phyloP scores from a whole-genome alignment of 2,329 filamentous ascomycete species.

The Stagonosporopsis rhizophila region DNA sequence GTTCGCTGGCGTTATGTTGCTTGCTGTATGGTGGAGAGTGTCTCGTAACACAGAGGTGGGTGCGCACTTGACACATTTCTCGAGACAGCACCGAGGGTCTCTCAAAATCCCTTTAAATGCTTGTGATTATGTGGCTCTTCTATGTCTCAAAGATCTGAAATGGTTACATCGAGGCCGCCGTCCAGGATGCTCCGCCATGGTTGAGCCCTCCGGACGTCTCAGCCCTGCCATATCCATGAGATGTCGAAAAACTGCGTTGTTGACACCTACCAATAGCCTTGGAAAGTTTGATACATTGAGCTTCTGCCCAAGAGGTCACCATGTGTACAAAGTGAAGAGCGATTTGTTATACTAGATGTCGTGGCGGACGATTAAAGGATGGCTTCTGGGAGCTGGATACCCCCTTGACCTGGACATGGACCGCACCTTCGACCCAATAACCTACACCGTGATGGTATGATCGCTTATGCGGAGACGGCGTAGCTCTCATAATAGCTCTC shows the following conservation, averaged over 20 bases:
- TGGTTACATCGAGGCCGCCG: conserved; percentile 4
- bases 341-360: neutral
- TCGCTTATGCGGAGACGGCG: conserved; percentile 35
- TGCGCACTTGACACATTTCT: neutral
- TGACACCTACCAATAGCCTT: neutral
- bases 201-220: neutral
- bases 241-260: conserved; percentile 1
- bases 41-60: neutral
- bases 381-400: neutral
- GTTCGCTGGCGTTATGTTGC: neutral
- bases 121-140: neutral
- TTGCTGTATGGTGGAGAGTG: neutral
- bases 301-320: neutral
- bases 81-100: neutral
- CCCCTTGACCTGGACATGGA: neutral
- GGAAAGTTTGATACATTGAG: neutral
- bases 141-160: neutral
- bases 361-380: neutral
- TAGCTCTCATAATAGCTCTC: conserved; percentile 26
- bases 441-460: conserved; percentile 12
- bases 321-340: neutral
- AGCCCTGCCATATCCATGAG: conserved; percentile 10
- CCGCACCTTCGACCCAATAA: conserved; percentile 13
- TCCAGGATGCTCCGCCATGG: conserved; percentile 1
- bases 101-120: neutral